Evolutionary conservation across 1,139 yeast genomes (phyloP).

Genomic region (Geotrichum reessii): DNA sequence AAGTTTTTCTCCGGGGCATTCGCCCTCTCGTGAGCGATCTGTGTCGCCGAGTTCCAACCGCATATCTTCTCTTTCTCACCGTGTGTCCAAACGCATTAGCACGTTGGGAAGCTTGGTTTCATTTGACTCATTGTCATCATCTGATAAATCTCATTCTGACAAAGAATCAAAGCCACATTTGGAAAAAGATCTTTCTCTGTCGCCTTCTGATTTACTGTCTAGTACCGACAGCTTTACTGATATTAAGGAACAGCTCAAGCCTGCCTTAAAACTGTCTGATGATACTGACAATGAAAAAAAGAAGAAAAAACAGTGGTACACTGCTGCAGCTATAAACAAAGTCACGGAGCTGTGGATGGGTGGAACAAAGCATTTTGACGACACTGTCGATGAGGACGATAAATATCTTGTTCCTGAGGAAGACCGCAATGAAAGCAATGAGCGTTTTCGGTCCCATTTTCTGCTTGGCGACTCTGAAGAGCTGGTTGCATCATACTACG

Average conservation of each 20-base stretch:
- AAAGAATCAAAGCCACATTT: neutral
- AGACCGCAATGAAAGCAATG: constrained; percentile 44
- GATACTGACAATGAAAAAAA: neutral
- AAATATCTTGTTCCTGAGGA: constrained; percentile 44
- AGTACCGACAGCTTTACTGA: constrained; percentile 5
- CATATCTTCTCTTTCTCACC: constrained; percentile 1
- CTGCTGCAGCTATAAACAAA: constrained; percentile 29
- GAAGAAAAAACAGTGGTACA: constrained; percentile 9
- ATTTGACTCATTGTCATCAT: neutral
- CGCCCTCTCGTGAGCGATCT: neutral
- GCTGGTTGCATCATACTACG: constrained; percentile 63
- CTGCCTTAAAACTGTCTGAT: neutral
- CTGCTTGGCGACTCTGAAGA: constrained; percentile 50
- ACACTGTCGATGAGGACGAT: constrained; percentile 23
- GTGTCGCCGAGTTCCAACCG: neutral
- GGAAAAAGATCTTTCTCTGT: neutral
- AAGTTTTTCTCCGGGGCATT: neutral
- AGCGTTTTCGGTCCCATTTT: constrained; percentile 59
- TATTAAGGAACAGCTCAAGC: constrained; percentile 1
- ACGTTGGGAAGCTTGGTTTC: neutral
- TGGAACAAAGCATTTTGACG: constrained; percentile 54
- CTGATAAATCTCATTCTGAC: neutral
- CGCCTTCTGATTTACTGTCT: neutral
- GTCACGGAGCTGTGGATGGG: constrained; percentile 59
- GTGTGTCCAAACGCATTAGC: constrained; percentile 3